Evolutionary conservation across 2,329 filamentous ascomycete species (phyloP).

Genomic region (Claviceps maximensis): DNA sequence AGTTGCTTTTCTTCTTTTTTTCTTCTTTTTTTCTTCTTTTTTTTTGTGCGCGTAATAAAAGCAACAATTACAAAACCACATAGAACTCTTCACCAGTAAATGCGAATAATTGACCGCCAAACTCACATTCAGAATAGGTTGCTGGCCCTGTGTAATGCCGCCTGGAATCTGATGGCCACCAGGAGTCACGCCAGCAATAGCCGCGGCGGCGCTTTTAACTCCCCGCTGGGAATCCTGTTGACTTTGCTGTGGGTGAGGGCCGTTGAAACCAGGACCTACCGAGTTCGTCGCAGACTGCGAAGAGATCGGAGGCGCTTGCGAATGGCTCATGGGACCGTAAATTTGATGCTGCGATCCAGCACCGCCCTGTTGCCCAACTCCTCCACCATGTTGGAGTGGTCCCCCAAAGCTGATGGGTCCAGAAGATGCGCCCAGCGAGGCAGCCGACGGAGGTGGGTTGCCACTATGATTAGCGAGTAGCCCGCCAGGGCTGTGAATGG

Average conservation of each 20-base stretch:
- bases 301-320: slow-evolving; percentile 34
- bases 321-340: slow-evolving; percentile 41
- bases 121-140: slow-evolving; percentile 40
- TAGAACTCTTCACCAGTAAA: not conserved
- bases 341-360: slow-evolving; percentile 38
- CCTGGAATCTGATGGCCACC: slow-evolving; percentile 25
- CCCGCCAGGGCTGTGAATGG: slow-evolving; percentile 86
- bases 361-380: slow-evolving; percentile 32
- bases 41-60: too few relatives aligned
- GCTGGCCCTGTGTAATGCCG: slow-evolving; percentile 28
- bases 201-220: slow-evolving; percentile 24
- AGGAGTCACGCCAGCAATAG: slow-evolving; percentile 34
- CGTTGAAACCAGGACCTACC: slow-evolving; percentile 54
- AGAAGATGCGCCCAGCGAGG: slow-evolving; percentile 38
- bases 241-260: slow-evolving; percentile 34
- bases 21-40: too few relatives aligned
- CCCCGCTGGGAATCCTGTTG: slow-evolving; percentile 47
- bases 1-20: too few relatives aligned
- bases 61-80: not conserved
- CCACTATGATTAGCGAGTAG: slow-evolving; percentile 63
- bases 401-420: slow-evolving; percentile 41
- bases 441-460: slow-evolving; percentile 35
- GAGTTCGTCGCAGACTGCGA: slow-evolving; percentile 46
- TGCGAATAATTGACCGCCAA: not conserved
- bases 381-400: slow-evolving; percentile 42